phyloP scores from a whole-genome alignment of 108 stramenopile genomes.

The Cyclostephanos tholiformis region DNA sequence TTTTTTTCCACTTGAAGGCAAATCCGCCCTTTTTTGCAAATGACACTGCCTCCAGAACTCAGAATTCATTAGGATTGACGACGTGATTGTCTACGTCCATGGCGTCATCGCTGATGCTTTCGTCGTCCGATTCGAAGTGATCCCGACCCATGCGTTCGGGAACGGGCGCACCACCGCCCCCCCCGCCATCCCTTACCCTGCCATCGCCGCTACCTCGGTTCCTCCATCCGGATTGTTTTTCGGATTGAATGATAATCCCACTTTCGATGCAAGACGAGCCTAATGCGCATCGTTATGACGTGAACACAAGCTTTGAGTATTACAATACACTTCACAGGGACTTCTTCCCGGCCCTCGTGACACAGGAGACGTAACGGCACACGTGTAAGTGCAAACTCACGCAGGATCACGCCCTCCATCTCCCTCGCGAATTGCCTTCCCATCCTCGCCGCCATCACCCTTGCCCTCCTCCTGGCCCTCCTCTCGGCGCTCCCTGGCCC shows the following conservation, averaged over 20 bases:
- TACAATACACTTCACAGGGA: not conserved
- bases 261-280: not conserved
- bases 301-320: not conserved
- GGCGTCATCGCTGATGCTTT: constrained; percentile 26
- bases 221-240: not conserved
- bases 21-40: too few relatives aligned
- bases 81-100: constrained; percentile 42
- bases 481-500: constrained; percentile 8
- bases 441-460: constrained; percentile 48
- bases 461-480: constrained; percentile 30
- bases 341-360: not conserved
- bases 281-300: too few relatives aligned
- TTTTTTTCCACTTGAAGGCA: too few relatives aligned
- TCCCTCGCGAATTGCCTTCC: constrained; percentile 39
- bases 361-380: not conserved
- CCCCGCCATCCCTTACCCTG: constrained; percentile 14
- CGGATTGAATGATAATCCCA: not conserved
- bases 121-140: constrained; percentile 24
- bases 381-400: constrained; percentile 22
- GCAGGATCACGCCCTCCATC: constrained; percentile 48
- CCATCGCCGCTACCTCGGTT: constrained; percentile 12
- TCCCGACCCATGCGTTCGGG: constrained; percentile 27
- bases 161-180: too few relatives aligned
- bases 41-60: not conserved
- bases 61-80: constrained; percentile 49